Evolutionary conservation across 352 stramenopile species (phyloP).

Genomic region (Globisporangium nunn): DNA sequence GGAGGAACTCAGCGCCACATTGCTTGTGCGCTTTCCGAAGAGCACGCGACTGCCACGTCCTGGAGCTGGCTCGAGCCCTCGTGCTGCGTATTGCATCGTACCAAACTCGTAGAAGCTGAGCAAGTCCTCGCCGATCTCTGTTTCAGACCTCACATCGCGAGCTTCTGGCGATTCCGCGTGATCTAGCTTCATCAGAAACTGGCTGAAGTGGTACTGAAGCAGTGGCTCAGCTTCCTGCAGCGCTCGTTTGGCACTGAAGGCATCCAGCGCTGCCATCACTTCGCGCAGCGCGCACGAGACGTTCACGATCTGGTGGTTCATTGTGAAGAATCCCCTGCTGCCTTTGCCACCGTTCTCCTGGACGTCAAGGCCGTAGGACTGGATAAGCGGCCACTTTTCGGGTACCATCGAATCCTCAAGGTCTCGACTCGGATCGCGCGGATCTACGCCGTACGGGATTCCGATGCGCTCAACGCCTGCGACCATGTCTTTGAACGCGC

Average conservation of each 20-base stretch:
- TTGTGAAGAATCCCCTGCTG: constrained; percentile 65
- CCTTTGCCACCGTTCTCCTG: constrained; percentile 5
- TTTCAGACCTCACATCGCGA: constrained; percentile 36
- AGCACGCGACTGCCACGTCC: constrained; percentile 49
- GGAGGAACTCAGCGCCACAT: constrained; percentile 24
- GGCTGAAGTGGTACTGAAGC: constrained; percentile 47
- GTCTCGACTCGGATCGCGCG: constrained; percentile 15
- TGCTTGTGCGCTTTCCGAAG: constrained; percentile 44
- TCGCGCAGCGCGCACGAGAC: constrained; percentile 29
- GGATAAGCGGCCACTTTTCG: constrained; percentile 72
- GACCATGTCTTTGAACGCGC: constrained; percentile 62
- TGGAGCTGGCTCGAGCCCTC: constrained; percentile 20
- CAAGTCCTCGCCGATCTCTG: constrained; percentile 55
- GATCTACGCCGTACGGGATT: constrained; percentile 43
- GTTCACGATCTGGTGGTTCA: constrained; percentile 64
- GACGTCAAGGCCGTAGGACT: constrained; percentile 56
- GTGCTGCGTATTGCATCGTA: constrained; percentile 49
- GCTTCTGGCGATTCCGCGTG: constrained; percentile 40
- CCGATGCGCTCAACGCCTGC: constrained; percentile 33
- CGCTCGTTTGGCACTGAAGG: constrained; percentile 45
- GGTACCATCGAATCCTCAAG: constrained; percentile 44
- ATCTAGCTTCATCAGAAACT: constrained; percentile 67
- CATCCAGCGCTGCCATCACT: constrained; percentile 39
- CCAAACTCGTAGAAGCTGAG: constrained; percentile 79
- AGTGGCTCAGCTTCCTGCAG: constrained; percentile 45